Evolutionary conservation across 176 grass and related monocot genomes (phyloP).

Genomic region (Carex pumila): DNA sequence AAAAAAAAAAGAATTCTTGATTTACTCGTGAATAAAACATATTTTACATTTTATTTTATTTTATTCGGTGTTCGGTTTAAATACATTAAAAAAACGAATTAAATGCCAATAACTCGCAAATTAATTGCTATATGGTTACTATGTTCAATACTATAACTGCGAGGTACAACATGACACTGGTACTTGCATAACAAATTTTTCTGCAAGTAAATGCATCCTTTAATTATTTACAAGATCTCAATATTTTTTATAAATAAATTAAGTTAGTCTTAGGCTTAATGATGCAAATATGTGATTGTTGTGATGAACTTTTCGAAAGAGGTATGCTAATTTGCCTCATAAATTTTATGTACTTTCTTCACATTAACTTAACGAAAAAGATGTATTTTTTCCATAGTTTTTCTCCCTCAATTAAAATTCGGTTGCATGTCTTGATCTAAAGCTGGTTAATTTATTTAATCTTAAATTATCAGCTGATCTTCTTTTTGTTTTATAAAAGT

Average conservation of each 20-base stretch:
- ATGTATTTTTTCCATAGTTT: background rate
- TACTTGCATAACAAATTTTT: too few relatives aligned
- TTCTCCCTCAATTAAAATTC: background rate
- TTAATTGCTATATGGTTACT: too few relatives aligned
- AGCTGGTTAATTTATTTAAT: background rate
- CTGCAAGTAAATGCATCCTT: background rate
- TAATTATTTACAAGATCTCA: background rate
- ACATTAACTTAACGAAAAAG: background rate
- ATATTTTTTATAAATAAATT: background rate
- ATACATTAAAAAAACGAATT: too few relatives aligned
- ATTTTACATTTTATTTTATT: too few relatives aligned
- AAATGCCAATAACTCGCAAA: too few relatives aligned
- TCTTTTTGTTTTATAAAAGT: background rate
- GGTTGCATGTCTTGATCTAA: background rate
- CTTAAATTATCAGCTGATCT: background rate
- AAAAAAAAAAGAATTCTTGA: too few relatives aligned
- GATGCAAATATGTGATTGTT: background rate
- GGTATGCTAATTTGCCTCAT: constrained; percentile 1
- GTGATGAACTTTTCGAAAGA: background rate
- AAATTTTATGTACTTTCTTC: background rate
- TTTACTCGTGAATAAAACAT: too few relatives aligned
- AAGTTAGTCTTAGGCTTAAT: background rate
- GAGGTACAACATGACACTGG: too few relatives aligned
- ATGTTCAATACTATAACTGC: too few relatives aligned
- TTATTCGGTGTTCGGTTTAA: too few relatives aligned